These are phyloP conservation scores for Suhomyces bolitotheri DNA, from an alignment of 1,139 yeast species.

Conservation along the genomic window DNA sequence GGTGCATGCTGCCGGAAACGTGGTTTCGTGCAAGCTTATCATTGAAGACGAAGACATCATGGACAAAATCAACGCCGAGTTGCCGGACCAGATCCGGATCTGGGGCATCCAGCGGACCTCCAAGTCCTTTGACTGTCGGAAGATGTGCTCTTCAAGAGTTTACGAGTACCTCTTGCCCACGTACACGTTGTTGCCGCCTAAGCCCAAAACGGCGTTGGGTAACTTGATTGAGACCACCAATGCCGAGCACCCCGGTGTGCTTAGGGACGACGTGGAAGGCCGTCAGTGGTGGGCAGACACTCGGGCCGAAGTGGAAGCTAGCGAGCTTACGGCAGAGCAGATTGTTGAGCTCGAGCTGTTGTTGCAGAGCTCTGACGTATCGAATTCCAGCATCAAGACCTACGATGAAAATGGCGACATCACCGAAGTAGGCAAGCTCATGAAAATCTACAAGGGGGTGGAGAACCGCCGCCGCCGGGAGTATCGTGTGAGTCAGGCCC, in stretches of 20 bases:
- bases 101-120: constrained; percentile 94
- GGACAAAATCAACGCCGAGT: constrained; percentile 64
- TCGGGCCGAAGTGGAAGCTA: constrained; percentile 41
- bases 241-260: constrained; percentile 55
- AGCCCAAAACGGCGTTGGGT: constrained; percentile 67
- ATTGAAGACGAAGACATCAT: constrained; percentile 83
- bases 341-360: constrained; percentile 22
- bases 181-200: constrained; percentile 86
- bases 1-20: constrained; percentile 98
- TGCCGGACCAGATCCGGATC: constrained; percentile 84
- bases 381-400: constrained; percentile 21
- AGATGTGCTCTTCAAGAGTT: constrained; percentile 90
- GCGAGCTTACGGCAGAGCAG: constrained; percentile 50
- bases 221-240: constrained; percentile 58
- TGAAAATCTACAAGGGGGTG: constrained; percentile 59
- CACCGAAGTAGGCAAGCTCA: constrained; percentile 45
- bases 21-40: constrained; percentile 82
- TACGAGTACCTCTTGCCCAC: constrained; percentile 94
- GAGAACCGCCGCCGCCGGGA: constrained; percentile 71
- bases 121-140: constrained; percentile 90
- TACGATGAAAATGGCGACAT: constrained; percentile 37
- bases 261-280: constrained; percentile 69
- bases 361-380: constrained; percentile 15
- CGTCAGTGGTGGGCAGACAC: constrained; percentile 69
- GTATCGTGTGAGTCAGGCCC: constrained; percentile 62